Conservation (phyloP, 2,329 filamentous ascomycete genomes). For the Talaromyces islandicus region DNA sequence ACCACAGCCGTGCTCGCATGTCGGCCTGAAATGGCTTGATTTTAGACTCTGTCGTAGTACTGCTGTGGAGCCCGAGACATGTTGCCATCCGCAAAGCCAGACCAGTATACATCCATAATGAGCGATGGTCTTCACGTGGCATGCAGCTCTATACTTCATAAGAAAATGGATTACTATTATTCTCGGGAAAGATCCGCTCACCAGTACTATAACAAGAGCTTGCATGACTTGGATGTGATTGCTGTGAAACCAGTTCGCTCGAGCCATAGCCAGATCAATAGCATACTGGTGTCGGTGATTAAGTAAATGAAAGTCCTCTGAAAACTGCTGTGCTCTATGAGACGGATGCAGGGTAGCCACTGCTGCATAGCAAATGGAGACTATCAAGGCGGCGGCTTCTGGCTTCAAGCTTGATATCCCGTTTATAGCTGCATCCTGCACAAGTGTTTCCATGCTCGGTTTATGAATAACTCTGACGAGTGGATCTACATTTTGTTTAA, state of each 20-base stretch:
- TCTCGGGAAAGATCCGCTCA: not conserved
- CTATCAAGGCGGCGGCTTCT: not conserved
- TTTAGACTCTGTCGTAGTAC: conserved; percentile 8
- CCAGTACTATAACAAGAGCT: conserved; percentile 14
- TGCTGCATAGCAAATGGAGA: conserved; percentile 10
- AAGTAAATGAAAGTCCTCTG: conserved; percentile 4
- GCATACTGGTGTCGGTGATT: conserved; percentile 6
- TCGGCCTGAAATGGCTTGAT: conserved; percentile 14
- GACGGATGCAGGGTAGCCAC: conserved; percentile 13
- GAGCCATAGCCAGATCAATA: conserved; percentile 12
- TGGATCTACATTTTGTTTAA: conserved; percentile 12
- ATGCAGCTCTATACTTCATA: conserved; percentile 8
- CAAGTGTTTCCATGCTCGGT: not conserved
- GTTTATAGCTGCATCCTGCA: conserved; percentile 5
- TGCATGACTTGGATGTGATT: conserved; percentile 12
- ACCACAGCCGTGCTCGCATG: conserved; percentile 15
- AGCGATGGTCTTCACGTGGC: conserved; percentile 9
- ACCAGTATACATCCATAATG: conserved; percentile 14
- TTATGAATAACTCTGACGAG: conserved; percentile 10
- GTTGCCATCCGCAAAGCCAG: conserved; percentile 14
- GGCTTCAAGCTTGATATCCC: not conserved
- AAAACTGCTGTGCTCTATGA: conserved; percentile 7
- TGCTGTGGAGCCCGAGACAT: conserved; percentile 13
- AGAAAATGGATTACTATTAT: not conserved
- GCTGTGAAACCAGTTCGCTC: conserved; percentile 11